These are phyloP conservation scores for Neurospora sp. DNA, from an alignment of 2,329 filamentous ascomycete species.

Conservation along the genomic window DNA sequence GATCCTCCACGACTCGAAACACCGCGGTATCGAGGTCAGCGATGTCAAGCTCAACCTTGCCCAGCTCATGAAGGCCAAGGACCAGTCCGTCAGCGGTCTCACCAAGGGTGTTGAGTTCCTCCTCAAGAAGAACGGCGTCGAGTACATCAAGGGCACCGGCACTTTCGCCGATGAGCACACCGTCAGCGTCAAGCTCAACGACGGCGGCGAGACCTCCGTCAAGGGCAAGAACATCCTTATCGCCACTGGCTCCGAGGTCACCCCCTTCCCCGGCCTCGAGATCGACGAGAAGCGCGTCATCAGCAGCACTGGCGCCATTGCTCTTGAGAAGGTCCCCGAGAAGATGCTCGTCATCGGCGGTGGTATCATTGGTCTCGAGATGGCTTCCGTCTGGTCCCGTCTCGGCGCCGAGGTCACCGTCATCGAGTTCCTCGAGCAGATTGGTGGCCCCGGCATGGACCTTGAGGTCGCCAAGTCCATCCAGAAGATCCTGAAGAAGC, in stretches of 20 bases:
- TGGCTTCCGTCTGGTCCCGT: conserved; percentile 95
- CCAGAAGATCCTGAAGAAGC: conserved; percentile 90
- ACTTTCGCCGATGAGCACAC: conserved; percentile 84
- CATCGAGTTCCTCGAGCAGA: conserved; percentile 91
- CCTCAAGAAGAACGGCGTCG: conserved; percentile 98
- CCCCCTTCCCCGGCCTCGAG: conserved; percentile 89
- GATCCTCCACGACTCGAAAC: conserved; percentile 92
- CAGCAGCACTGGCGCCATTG: conserved; percentile 89
- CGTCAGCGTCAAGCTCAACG: conserved; percentile 78
- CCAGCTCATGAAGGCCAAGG: conserved; percentile 98
- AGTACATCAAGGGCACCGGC: conserved; percentile 92
- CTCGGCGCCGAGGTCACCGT: conserved; percentile 92
- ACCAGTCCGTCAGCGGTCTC: conserved; percentile 74
- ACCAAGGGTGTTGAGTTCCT: conserved; percentile 98
- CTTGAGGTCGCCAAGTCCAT: conserved; percentile 80
- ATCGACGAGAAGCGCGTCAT: conserved; percentile 97
- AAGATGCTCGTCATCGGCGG: conserved; percentile 96
- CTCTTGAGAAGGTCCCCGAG: conserved; percentile 83
- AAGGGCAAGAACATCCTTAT: conserved; percentile 96
- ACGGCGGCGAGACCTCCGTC: conserved; percentile 82
- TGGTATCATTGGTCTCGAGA: conserved; percentile 97
- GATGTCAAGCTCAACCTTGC: conserved; percentile 93
- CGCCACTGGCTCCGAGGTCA: conserved; percentile 89
- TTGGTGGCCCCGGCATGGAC: conserved; percentile 97
- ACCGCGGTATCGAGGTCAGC: conserved; percentile 92